Evolutionary conservation across 306 rosid genomes (phyloP), one percentile per base, ranked within the genome.

Genomic region (Sesbania bispinosa): DNA sequence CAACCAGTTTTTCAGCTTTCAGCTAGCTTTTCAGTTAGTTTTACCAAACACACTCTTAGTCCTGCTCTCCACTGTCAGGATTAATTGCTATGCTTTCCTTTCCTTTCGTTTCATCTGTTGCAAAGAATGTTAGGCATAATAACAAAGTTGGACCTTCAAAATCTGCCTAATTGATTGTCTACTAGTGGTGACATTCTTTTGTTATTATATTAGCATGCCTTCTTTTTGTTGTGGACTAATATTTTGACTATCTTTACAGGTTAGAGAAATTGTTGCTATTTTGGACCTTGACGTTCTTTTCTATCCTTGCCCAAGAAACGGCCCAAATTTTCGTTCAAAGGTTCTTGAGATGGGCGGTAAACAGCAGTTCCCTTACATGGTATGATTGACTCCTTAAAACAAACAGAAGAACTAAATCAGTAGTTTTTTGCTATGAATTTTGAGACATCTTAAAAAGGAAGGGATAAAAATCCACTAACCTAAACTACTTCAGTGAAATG

Each of bases 291-390:
- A 95, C 83, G 92, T 95, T 82, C 71, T 95, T 55, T 91, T 69
- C 82, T 95, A 95, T 86, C 99, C 99, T 19, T 95, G 97, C 72
- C 99, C 97, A 26, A 84, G 79, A 81, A 92, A 92, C 45, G 85
- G 99, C 52, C 97, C 96, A 45, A 94, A 89, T 76, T 95, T 91
- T 32, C 96, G 96, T 57, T 77, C 91, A 36, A 95, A 91, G 87
- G 99, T 87, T 81, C 70, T 64, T 77, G 82, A 86, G 85, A 71
- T 91, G 86, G 99, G 99, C 9, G 99, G 97, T 61, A 95, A 95
- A 72, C 85, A 83, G 80, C 99, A 84, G 80, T 95, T 91, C 62
- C 99, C 99, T 47, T 95, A 88, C 84, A 88, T 95, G 99, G 99
- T 95, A 75, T 81, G 85, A 78, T 33, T 78, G 46, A 48, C 30